Evolutionary conservation across 225 moss, liverwort and hornwort species (phyloP).

Genomic region (Neckera pumila): DNA sequence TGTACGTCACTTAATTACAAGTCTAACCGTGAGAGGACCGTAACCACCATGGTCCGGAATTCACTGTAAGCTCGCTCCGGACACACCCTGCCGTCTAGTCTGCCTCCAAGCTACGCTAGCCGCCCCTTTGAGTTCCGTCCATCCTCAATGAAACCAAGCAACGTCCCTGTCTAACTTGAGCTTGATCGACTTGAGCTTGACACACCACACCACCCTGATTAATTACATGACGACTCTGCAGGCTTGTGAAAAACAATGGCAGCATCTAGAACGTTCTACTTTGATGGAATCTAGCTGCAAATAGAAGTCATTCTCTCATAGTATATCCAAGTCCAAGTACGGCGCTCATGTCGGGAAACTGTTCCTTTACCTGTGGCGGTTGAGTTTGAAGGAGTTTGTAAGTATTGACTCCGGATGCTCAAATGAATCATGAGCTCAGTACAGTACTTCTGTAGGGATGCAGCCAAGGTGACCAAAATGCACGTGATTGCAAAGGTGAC

Average conservation of each 20-base stretch:
- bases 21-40: neutral
- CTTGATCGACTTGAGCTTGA: neutral
- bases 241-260: too few species aligned
- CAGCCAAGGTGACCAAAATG: too few species aligned
- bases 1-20: neutral
- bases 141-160: neutral
- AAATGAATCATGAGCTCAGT: neutral
- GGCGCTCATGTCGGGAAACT: neutral
- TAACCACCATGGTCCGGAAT: neutral
- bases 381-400: neutral
- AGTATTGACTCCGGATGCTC: too few species aligned
- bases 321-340: neutral
- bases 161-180: neutral
- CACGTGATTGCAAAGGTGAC: neutral
- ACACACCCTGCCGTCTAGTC: neutral
- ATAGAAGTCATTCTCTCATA: neutral
- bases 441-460: neutral
- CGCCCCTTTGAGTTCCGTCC: neutral
- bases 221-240: too few species aligned
- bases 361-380: neutral
- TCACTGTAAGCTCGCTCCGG: neutral
- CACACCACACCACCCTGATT: too few species aligned
- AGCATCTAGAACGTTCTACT: neutral
- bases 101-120: neutral
- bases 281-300: neutral